Evolutionary conservation across 2,329 filamentous ascomycete genomes (phyloP).

Genomic region (Beauveria pseudobassiana): DNA sequence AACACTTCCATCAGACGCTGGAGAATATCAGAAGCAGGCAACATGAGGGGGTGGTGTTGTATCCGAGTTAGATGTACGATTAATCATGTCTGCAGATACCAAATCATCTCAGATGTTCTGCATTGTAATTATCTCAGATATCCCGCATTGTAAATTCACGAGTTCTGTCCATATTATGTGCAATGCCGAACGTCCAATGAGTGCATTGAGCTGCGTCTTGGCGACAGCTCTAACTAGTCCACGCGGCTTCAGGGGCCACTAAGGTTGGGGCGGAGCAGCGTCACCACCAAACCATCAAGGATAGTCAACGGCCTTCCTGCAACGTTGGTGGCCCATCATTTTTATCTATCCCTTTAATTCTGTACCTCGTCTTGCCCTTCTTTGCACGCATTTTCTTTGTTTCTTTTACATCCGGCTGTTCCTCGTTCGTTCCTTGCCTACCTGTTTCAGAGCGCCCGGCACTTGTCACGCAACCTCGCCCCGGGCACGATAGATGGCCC

Average conservation of each 20-base stretch:
- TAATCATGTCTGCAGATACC: background rate
- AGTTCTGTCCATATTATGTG: background rate
- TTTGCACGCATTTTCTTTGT: background rate
- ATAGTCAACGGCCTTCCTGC: background rate
- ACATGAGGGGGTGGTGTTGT: constrained; percentile 83
- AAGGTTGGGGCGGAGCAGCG: constrained; percentile 5
- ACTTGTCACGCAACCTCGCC: background rate
- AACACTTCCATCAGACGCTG: constrained; percentile 89
- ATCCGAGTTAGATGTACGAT: constrained; percentile 35
- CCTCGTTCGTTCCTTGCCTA: background rate
- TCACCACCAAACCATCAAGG: background rate
- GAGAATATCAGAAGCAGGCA: constrained; percentile 89
- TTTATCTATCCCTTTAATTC: constrained; percentile 1
- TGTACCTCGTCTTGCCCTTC: background rate
- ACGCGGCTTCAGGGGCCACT: constrained; percentile 8
- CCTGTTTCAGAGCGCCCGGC: background rate
- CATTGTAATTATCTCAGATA: constrained; percentile 4
- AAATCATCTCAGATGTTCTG: background rate
- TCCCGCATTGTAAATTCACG: constrained; percentile 2
- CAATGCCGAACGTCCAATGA: background rate
- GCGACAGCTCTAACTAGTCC: background rate
- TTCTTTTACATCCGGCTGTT: background rate
- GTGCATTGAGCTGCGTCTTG: background rate
- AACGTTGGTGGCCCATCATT: background rate
- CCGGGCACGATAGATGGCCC: background rate